Evolutionary conservation across 768 basidiomycete species (phyloP), one percentile per base, ranked within the genome.

Genomic region (Leccinum ochraceum): DNA sequence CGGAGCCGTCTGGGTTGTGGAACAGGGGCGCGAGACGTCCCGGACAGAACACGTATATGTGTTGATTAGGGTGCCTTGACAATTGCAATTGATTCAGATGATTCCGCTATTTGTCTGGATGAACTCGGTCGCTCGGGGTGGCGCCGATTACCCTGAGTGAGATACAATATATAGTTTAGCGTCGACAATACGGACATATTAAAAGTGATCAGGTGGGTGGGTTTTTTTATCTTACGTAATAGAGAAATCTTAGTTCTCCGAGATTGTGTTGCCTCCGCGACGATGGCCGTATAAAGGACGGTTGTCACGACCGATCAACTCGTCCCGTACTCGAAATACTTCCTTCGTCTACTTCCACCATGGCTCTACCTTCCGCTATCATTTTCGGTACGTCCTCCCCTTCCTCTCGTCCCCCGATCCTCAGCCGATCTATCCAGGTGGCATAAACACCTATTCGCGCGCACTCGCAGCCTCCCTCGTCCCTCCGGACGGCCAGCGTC

Each of bases 401-500:
- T 30, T 49, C 32, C 13, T 54, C 57, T 34, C 42, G 60, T 42
- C 51, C 51, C 54, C 36, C 60, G 59, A 59, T 65, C 44, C 53
- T 20, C 9, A 37, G 58, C 60, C 61, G 53, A 58, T 63, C 56
- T 17, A 4, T 9, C 0, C 64, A 94, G 92, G 92, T 63, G 92
- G 92, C 56, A 75, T 93, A 64, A 92, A 92, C 77, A 90, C 89
- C 57, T 89, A 80, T 71, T 86, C 92, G 9, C 83, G 92, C 54
- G 80, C 86, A 53, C 83, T 94, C 56, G 88, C 88, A 39, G 77
- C 81, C 55, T 75, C 81, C 44, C 82, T 94, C 14, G 84, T 91
- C 39, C 90, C 90, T 3, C 67, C 83, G 7, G 78, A 87, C 36
- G 89, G 86, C 39, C 85, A 87, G 61, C 75, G 86, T 28, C 79